Evolutionary conservation across 2,329 filamentous ascomycete species (phyloP).

Genomic region (Atkinsonella hypoxylon): DNA sequence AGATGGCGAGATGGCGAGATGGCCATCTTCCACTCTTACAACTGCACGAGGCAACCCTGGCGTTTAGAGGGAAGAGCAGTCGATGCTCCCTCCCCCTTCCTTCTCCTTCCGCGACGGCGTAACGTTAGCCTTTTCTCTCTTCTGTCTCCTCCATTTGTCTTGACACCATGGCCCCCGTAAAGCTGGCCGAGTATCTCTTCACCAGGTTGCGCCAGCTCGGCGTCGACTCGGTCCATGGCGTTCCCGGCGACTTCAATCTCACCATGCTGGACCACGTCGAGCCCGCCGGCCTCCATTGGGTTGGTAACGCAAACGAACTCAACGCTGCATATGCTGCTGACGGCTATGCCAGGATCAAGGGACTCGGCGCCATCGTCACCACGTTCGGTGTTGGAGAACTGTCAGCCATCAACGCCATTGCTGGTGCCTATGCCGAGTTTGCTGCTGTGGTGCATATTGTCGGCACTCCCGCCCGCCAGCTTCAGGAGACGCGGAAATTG

Average conservation of each 20-base stretch:
- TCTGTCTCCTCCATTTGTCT: background rate
- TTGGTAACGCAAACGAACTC: constrained; percentile 46
- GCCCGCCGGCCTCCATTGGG: constrained; percentile 26
- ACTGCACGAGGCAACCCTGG: background rate
- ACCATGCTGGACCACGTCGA: constrained; percentile 24
- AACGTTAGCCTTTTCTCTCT: too few species aligned
- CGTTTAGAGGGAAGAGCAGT: too few species aligned
- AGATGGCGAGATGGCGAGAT: too few species aligned
- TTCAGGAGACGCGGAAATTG: constrained; percentile 29
- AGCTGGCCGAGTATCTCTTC: constrained; percentile 39
- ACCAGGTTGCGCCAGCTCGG: constrained; percentile 45
- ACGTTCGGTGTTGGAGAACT: constrained; percentile 49
- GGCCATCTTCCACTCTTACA: background rate
- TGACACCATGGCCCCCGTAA: constrained; percentile 4
- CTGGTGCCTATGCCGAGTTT: constrained; percentile 44
- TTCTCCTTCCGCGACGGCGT: too few species aligned
- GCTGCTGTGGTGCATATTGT: constrained; percentile 47
- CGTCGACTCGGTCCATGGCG: constrained; percentile 41
- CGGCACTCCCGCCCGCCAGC: constrained; percentile 33
- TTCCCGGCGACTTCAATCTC: constrained; percentile 32
- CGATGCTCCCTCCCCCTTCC: background rate
- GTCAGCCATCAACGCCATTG: constrained; percentile 46
- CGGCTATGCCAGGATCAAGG: constrained; percentile 43
- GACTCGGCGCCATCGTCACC: constrained; percentile 37
- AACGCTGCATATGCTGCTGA: constrained; percentile 47